Conservation (phyloP, 768 basidiomycete species). For the Vararia minispora region DNA sequence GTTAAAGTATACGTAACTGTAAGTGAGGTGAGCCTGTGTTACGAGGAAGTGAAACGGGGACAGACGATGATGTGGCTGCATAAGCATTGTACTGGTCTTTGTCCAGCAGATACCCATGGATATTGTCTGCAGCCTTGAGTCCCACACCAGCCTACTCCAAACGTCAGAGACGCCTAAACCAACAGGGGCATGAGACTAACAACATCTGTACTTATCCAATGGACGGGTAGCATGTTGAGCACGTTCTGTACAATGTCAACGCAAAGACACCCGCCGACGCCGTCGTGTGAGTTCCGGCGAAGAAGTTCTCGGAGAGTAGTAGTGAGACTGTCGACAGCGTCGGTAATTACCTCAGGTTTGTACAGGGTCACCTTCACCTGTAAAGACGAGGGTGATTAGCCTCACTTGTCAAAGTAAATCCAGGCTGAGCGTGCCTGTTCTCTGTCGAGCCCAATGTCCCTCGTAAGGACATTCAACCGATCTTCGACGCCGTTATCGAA, state of each 20-base stretch:
- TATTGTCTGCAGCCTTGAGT: slow-evolving; percentile 6
- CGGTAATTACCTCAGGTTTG: slow-evolving; percentile 1
- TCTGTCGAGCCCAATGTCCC: slow-evolving; percentile 4
- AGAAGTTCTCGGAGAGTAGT: slow-evolving; percentile 1
- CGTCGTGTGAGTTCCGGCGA: slow-evolving; percentile 25
- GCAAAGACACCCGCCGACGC: slow-evolving; percentile 19
- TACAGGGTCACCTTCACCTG: slow-evolving; percentile 8
- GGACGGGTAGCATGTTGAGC: slow-evolving; percentile 47
- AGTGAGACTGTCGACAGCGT: slow-evolving; percentile 1
- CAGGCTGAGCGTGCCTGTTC: background rate
- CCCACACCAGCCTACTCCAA: slow-evolving; percentile 9
- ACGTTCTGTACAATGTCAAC: slow-evolving; percentile 61
- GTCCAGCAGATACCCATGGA: slow-evolving; percentile 3
- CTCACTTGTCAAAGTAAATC: background rate
- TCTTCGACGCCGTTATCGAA: slow-evolving; percentile 1
- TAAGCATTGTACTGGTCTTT: slow-evolving; percentile 4
- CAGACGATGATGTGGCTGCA: slow-evolving; percentile 6
- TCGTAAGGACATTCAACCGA: slow-evolving; percentile 3
- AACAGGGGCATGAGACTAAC: slow-evolving; percentile 26
- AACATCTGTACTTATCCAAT: slow-evolving; percentile 48
- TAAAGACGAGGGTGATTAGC: background rate
- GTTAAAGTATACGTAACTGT: slow-evolving; percentile 28
- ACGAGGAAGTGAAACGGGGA: background rate
- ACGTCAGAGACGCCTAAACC: background rate
- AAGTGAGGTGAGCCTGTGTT: background rate